Evolutionary conservation across 208 protist species (phyloP), one percentile per base, ranked within the genome.

Genomic region (Wallacemonas sp.): DNA sequence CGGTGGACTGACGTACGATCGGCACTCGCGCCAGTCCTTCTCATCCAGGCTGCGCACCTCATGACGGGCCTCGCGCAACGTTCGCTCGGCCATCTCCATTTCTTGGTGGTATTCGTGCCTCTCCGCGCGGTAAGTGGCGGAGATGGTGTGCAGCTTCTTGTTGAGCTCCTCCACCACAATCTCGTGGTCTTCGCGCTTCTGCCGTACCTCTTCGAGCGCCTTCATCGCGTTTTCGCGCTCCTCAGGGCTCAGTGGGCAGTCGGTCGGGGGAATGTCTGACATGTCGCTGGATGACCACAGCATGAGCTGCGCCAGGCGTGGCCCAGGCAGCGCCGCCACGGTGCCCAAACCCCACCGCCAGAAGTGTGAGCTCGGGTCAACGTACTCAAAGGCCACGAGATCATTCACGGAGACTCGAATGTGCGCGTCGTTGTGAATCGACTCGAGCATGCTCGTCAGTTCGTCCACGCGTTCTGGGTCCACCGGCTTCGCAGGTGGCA

Each of bases 1-100:
- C 6, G 81, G 81, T n/a, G 81, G 81, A 26, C 75, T 82, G 41
- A 60, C 67, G 68, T 87, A 87, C 38, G 66, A 74, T 4, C 81
- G 81, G 45, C 82, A 78, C 53, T 87, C 76, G 9, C 81, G 72
- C 78, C 81, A 87, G 64, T 87, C 81, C 3, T 71, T 24, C 48
- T 73, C 68, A 0, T 73, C 42, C 48, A 87, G 59, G 39, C 68
- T 63, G n/a, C 41, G 53, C 53, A 87, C 67, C 29, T 67, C 66
- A 29, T 29, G 29, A 8, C 58, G 61, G 44, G 61, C 75, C 32
- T 81, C 69, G 1, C 32, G 22, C 30, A 81, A 55, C 27, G 41
- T 71, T 6, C 37, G 41, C 50, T 70, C 67, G 21, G 73, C 73
- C 5, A 53, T 53, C 21, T 42, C 32, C 27, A 66, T 63, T 12